Base-by-base conservation (phyloP, 352 stramenopile genomes). In the Phytopythium chamaehyphon region DNA sequence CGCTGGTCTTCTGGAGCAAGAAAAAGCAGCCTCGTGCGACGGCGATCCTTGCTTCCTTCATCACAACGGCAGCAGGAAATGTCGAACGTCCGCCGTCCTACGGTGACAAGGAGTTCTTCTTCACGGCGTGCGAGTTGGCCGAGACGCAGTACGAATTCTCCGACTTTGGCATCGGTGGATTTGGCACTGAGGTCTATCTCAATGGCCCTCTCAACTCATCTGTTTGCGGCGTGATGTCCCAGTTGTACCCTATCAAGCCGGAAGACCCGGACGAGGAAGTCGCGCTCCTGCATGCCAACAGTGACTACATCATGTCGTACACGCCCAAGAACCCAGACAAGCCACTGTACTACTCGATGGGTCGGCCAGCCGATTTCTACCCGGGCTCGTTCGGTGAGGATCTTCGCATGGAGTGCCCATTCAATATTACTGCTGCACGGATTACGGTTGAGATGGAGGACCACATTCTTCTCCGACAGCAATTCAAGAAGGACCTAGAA, bases 1-100 rank as follows among this genome's bases (percentile, higher is more conserved):
- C 76, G 12, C 38, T 88, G 19, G 35, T 83, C 31, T 61, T 85
- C 0, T 88, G 76, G 76, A 84, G 45, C 44, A 85, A 86, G 58
- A 47, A 61, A 7, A 52, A 58, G 18, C 73, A 88, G 44, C 61
- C 58, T 8, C 71, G 66, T 24, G 73, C 76, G 15, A 88, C 76
- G 0, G 61, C 64, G 9, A 42, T 80, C 16, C 42, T 88, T 35
- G 64, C 53, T 0, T 83, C 67, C 6, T 80, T 83, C 47, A 50
- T 84, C 23, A 57, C 69, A 9, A 51, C 71, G 0, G 66, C 58
- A 28, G 48, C 68, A 24, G 31, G 33, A 6, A 43, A 44, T 9
- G 55, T 71, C 7, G 24, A 7, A 9, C 62, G 60, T 0, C 70
- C 70, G 26, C 73, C 70, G 14, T 79, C 66, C 8, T 68, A 80